phyloP scores from a whole-genome alignment of 306 rosid genomes.

The Benincasa hispida region DNA sequence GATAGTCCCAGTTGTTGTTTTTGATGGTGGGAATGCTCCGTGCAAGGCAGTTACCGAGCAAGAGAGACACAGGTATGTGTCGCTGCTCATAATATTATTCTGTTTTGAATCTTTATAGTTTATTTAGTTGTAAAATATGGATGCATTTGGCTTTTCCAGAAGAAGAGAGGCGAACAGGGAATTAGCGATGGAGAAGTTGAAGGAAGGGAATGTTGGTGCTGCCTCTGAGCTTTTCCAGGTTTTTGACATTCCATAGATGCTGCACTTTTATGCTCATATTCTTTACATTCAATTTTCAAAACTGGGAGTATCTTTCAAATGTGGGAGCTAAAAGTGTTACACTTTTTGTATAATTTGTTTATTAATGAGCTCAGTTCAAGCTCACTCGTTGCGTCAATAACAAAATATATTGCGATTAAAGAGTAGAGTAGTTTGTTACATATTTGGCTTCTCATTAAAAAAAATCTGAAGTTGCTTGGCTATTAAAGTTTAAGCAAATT shows the following conservation, averaged over 20 bases:
- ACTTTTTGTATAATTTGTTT: neutral
- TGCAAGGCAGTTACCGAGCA: constrained; percentile 34
- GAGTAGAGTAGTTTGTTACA: neutral
- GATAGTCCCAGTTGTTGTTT: constrained; percentile 42
- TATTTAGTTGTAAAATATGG: neutral
- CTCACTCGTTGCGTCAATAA: neutral
- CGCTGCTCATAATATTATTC: neutral
- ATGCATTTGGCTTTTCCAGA: constrained; percentile 21
- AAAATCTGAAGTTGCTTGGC: neutral
- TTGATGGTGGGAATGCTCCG: constrained; percentile 41
- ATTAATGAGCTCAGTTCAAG: neutral
- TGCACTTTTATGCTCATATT: neutral
- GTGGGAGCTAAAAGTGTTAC: neutral
- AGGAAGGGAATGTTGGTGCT: constrained; percentile 62
- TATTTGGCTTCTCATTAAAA: neutral
- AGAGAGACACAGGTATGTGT: constrained; percentile 31
- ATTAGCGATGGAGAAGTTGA: constrained; percentile 63
- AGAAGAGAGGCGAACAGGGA: constrained; percentile 43
- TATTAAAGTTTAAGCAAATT: neutral
- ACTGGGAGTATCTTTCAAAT: neutral
- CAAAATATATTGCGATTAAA: neutral
- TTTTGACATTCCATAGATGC: neutral
- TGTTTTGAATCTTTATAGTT: neutral
- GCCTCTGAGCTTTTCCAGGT: constrained; percentile 88
- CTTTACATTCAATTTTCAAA: neutral